Evolutionary conservation across 495 filamentous ascomycete species (phyloP).

Genomic region (Trichoderma reesei): DNA sequence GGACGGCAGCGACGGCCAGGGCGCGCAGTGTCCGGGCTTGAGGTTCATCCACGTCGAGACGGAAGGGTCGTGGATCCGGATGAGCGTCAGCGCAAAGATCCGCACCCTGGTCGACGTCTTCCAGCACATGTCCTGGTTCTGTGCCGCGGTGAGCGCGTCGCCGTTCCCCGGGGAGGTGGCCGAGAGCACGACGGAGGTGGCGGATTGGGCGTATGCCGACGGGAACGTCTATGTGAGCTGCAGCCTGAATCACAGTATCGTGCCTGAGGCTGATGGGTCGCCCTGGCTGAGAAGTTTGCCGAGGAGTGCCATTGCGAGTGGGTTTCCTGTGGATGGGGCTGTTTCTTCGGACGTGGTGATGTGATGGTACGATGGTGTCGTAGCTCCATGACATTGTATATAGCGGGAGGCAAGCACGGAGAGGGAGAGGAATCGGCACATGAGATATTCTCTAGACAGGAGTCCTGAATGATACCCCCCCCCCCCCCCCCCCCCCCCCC

Average conservation of each 20-base stretch:
- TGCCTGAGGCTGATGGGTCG: not conserved
- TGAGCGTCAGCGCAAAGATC: conserved; percentile 1
- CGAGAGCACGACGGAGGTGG: not conserved
- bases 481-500: not conserved
- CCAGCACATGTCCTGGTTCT: conserved; percentile 9
- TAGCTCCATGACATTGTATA: not conserved
- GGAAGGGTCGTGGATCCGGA: conserved; percentile 2
- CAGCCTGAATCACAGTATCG: not conserved
- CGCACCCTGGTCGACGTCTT: not conserved
- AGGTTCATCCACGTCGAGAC: conserved; percentile 5
- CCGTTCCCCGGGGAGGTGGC: not conserved
- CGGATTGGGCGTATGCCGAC: not conserved
- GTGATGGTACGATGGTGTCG: not conserved
- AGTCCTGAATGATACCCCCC: not conserved
- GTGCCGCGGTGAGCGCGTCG: conserved; percentile 7
- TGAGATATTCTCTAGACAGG: not conserved
- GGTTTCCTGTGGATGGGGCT: not conserved
- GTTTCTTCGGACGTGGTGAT: not conserved
- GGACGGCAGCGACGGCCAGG: conserved; percentile 3
- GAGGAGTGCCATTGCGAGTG: not conserved
- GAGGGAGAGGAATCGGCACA: not conserved
- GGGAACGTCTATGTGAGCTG: not conserved
- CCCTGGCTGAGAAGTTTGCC: conserved; percentile 1
- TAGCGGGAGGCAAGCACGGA: not conserved
- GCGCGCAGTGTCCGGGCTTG: not conserved